Evolutionary conservation across 2,329 filamentous ascomycete species (phyloP).

Genomic region (Blumeriella jaapii): DNA sequence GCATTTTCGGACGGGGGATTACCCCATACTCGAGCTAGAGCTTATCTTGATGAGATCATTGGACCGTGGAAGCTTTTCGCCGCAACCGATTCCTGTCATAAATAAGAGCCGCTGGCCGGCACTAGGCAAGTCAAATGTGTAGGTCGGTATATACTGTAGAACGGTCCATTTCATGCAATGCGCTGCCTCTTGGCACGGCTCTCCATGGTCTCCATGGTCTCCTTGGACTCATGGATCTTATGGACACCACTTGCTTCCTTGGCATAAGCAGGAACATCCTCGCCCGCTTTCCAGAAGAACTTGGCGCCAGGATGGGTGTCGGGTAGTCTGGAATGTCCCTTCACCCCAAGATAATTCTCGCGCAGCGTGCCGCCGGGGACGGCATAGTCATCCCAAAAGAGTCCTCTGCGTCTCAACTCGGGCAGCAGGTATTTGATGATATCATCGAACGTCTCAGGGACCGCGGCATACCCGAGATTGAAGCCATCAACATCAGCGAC

Average conservation of each 20-base stretch:
- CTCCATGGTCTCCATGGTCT: conserved; percentile 1
- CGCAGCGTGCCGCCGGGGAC: conserved; percentile 47
- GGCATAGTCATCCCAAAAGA: conserved; percentile 40
- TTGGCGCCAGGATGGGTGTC: conserved; percentile 37
- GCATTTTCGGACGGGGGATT: no score
- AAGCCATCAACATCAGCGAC: conserved; percentile 22
- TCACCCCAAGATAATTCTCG: conserved; percentile 45
- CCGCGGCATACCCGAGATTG: conserved; percentile 27
- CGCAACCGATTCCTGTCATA: no score
- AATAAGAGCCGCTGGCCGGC: no score
- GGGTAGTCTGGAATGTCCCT: conserved; percentile 38
- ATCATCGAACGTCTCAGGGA: conserved; percentile 56
- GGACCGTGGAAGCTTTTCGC: no score
- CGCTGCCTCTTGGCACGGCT: conserved; percentile 3
- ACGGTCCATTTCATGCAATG: neutral
- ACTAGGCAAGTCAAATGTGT: no score
- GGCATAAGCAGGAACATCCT: conserved; percentile 14
- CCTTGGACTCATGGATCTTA: conserved; percentile 1
- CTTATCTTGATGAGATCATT: no score
- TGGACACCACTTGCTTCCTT: conserved; percentile 4
- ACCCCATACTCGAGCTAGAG: no score
- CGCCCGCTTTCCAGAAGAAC: conserved; percentile 32
- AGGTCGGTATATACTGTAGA: no score
- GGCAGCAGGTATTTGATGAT: conserved; percentile 54
- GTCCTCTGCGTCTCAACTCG: conserved; percentile 45